A percentile compares a stretch with the other conserved stretches of the same genome.
These are phyloP conservation scores for Gracilaria domingensis DNA, from an alignment of 23 red algal species.

Conservation along the genomic window DNA sequence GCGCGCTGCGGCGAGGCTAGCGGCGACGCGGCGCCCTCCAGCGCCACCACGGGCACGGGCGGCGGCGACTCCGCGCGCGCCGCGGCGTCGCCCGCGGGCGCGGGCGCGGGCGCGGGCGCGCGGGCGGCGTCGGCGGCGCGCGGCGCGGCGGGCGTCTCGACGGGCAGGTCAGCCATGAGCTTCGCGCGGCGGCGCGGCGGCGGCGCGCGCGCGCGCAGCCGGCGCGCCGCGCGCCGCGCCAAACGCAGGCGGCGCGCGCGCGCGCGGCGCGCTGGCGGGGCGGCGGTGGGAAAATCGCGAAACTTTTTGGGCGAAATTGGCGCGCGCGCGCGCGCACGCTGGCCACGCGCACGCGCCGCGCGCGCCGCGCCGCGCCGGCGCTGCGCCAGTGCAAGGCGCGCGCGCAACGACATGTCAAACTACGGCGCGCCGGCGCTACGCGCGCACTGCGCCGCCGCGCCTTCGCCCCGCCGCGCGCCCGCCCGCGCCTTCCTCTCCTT, in stretches of 20 bases:
- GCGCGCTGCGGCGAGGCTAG: too few species aligned
- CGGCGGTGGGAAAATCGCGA: neutral
- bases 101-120: neutral
- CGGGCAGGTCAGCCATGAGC: too few species aligned
- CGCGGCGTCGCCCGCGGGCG: too few species aligned
- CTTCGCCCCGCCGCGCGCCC: too few species aligned
- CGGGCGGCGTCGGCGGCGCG: neutral
- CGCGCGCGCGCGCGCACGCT: too few species aligned
- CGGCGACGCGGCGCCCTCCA: too few species aligned
- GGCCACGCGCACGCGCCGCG: neutral
- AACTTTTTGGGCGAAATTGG: too few species aligned
- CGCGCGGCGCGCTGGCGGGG: neutral
- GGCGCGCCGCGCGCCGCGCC: neutral
- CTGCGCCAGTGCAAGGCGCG: slow-evolving; percentile 31
- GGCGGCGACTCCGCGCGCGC: too few species aligned
- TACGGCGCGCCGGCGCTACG: too few species aligned
- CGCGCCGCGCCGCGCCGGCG: neutral
- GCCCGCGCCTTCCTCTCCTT: neutral
- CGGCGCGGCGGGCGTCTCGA: neutral
- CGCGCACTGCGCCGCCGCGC: neutral
- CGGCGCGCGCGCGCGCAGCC: neutral
- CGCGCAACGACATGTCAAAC: neutral
- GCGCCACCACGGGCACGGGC: too few species aligned
- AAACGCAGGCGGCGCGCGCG: neutral
- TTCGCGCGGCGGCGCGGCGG: neutral